Conservation (phyloP, 768 basidiomycete genomes). For the Dioszegia aurantiaca region DNA sequence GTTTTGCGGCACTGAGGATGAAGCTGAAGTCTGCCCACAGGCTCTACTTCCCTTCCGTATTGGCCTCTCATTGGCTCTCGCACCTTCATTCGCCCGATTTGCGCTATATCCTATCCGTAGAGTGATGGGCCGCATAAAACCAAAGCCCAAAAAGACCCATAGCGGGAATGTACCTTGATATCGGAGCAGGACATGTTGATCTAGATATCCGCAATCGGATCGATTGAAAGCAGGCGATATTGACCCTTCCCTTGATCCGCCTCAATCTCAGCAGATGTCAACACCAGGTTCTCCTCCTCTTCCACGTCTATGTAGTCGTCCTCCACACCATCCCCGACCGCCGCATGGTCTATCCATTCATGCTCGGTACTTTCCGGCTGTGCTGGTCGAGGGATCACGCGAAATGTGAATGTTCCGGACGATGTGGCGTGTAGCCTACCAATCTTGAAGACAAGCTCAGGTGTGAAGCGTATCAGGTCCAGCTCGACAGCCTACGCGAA, state of each 20-base stretch:
- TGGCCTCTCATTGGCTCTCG: slow-evolving; percentile 67
- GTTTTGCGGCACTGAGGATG: too few species aligned
- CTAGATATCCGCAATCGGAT: not conserved
- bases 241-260: not conserved
- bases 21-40: slow-evolving; percentile 55
- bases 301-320: slow-evolving; percentile 5
- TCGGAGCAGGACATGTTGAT: not conserved
- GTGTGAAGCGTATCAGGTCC: slow-evolving; percentile 35
- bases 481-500: slow-evolving; percentile 38
- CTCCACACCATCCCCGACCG: not conserved
- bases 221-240: not conserved
- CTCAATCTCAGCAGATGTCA: not conserved
- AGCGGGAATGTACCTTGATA: slow-evolving; percentile 5
- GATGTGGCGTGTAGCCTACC: slow-evolving; percentile 3
- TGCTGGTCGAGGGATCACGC: not conserved
- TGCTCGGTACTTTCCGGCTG: not conserved
- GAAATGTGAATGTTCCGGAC: not conserved
- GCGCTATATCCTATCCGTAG: slow-evolving; percentile 64
- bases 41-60: slow-evolving; percentile 71
- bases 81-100: slow-evolving; percentile 68
- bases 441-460: slow-evolving; percentile 28
- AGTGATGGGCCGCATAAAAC: slow-evolving; percentile 15
- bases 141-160: not conserved
- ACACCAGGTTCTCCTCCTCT: slow-evolving; percentile 5
- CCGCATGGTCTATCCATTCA: slow-evolving; percentile 1